A percentile compares a stretch with the other conserved stretches of the same genome.
Evolutionary conservation across 352 stramenopile genomes (phyloP).

Genomic region (Phytophthora sojae): DNA sequence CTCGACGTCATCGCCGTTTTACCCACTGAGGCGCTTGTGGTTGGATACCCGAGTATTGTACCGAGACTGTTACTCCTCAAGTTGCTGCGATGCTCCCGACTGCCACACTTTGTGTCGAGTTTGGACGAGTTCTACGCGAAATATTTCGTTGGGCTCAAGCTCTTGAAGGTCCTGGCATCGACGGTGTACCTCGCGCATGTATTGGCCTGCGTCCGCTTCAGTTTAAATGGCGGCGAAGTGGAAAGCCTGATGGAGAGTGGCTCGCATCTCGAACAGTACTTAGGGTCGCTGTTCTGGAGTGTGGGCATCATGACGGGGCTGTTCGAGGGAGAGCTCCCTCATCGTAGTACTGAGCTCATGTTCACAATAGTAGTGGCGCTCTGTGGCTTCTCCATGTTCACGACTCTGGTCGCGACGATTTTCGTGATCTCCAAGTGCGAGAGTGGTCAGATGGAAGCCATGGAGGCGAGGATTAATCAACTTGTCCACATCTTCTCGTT

Average conservation of each 20-base stretch:
- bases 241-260: slow-evolving; percentile 8
- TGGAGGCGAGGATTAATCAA: slow-evolving; percentile 74
- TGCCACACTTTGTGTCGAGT: slow-evolving; percentile 54
- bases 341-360: slow-evolving; percentile 54
- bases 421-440: slow-evolving; percentile 86
- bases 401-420: slow-evolving; percentile 68
- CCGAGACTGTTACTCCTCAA: slow-evolving; percentile 47
- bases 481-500: slow-evolving; percentile 75
- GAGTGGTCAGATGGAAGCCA: slow-evolving; percentile 61
- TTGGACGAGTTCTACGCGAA: slow-evolving; percentile 71
- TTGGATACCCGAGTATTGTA: slow-evolving; percentile 10
- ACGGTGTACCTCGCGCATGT: slow-evolving; percentile 67
- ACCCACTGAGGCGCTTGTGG: slow-evolving; percentile 22
- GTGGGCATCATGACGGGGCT: slow-evolving; percentile 71
- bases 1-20: slow-evolving; percentile 63
- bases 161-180: slow-evolving; percentile 52
- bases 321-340: slow-evolving; percentile 74
- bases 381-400: slow-evolving; percentile 78
- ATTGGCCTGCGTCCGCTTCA: slow-evolving; percentile 61
- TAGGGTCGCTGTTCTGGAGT: slow-evolving; percentile 68
- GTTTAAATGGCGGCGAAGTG: slow-evolving; percentile 38
- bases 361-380: slow-evolving; percentile 74
- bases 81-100: slow-evolving; percentile 49
- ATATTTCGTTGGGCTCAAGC: slow-evolving; percentile 60
- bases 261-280: slow-evolving; percentile 40